Evolutionary conservation across 371 early-diverging fungal species (phyloP).

Genomic region (Mortierella sp.): DNA sequence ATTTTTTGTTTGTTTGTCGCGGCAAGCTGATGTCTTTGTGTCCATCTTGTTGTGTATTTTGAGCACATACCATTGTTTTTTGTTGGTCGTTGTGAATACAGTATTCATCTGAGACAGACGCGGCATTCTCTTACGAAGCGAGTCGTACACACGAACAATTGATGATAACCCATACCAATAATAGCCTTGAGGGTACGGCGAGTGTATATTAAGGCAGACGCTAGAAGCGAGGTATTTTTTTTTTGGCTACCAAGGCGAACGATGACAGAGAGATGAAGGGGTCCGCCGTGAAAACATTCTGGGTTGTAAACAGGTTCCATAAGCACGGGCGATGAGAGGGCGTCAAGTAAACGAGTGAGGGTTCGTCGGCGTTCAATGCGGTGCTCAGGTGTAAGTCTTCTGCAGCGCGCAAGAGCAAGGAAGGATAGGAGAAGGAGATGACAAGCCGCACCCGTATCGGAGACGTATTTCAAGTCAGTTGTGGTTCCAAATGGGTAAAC

Average conservation of each 20-base stretch:
- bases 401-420: not conserved
- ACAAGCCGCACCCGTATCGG: not conserved
- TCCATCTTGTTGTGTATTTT: not conserved
- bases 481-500: slow-evolving; percentile 4
- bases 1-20: not conserved
- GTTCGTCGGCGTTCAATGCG: not conserved
- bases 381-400: not conserved
- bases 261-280: no score
- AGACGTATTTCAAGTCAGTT: not conserved
- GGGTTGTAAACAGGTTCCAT: not conserved
- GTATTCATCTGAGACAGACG: not conserved
- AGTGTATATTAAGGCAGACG: no score
- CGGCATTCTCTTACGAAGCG: no score
- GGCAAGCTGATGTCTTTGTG: not conserved
- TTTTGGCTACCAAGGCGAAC: no score
- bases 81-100: not conserved
- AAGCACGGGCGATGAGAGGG: not conserved
- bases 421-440: not conserved
- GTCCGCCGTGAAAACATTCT: not conserved
- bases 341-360: not conserved
- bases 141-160: no score
- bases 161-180: no score
- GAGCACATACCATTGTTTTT: not conserved
- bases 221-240: no score
- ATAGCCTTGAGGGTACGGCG: no score